Evolutionary conservation across 768 basidiomycete species (phyloP), one percentile per base, ranked within the genome.

Genomic region (Pleurotus ostreatus): DNA sequence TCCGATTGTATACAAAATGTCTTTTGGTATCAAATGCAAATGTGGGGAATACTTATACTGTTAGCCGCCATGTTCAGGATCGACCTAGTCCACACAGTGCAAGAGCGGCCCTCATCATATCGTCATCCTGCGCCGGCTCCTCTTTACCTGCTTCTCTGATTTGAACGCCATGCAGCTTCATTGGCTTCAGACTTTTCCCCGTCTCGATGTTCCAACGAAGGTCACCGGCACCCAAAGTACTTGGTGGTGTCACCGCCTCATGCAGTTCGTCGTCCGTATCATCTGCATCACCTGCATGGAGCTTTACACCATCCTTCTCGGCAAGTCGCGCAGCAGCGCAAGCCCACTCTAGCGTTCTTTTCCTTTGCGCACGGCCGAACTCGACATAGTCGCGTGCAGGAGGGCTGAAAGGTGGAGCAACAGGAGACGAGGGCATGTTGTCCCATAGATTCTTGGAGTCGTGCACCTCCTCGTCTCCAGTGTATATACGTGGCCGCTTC

Each of bases 261-360:
- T 81, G 75, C 45, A 73, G 74, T n/a, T 85, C 85, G 5, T 83
- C 80, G 55, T 86, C 85, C n/a, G 82, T 85, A 52, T 55, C 48
- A 30, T 57, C 39, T 58, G 18, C 49, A 75, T 69, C 47, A 69
- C 72, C 45, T 49, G 20, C 55, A 34, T 25, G 38, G 37, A 47
- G 26, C 56, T 23, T 61, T 37, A 60, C 53, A 30, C 66, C 70
- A 44, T 73, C 72, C 61, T 77, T 82, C 37, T 77, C 80, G 4
- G 74, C 75, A 7, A 81, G 58, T 40, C 81, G 68, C 2, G 80
- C 81, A 20, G 81, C 82, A 2, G 85, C 85, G 68, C 87, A 89
- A 0, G 87, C 87, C 86, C 86, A 89, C 63, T 89, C 88, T 55
- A 90, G 71, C 11, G 86, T 85, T 26, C 76, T 77, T 20, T 78